Percentiles rank a stretch among this genome's conserved stretches.
Conservation (phyloP, 1,139 yeast species). For the Ogataea hybrid region DNA sequence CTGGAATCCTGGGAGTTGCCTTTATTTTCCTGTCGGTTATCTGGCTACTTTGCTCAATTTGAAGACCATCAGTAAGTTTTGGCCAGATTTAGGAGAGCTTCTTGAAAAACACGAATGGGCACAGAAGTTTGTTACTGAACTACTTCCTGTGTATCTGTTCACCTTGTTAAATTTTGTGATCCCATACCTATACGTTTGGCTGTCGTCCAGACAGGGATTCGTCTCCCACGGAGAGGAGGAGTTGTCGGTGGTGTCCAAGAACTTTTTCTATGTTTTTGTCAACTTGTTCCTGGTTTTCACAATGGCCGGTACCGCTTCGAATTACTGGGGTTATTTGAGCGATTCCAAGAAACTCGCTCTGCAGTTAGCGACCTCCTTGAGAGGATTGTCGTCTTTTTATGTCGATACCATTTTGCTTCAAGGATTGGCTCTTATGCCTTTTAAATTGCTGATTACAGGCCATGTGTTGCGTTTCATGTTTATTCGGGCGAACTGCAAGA, state of each 20-base stretch:
- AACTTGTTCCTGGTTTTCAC: constrained; percentile 77
- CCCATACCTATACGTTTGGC: constrained; percentile 67
- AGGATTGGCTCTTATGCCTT: constrained; percentile 78
- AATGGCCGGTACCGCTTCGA: constrained; percentile 76
- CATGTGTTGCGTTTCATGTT: constrained; percentile 61
- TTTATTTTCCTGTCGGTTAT: constrained; percentile 68
- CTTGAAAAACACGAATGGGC: constrained; percentile 64
- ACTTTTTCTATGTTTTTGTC: constrained; percentile 75
- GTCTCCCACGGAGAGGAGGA: constrained; percentile 77
- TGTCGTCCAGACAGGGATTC: constrained; percentile 68
- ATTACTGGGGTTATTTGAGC: constrained; percentile 71
- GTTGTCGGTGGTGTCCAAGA: constrained; percentile 68
- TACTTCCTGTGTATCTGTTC: constrained; percentile 73
- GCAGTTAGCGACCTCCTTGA: constrained; percentile 67
- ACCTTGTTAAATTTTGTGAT: constrained; percentile 63
- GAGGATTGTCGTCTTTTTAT: constrained; percentile 67
- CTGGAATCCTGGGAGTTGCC: constrained; percentile 60
- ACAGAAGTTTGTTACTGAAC: constrained; percentile 68
- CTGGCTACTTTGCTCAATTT: constrained; percentile 70
- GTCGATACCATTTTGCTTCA: constrained; percentile 72
- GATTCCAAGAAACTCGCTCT: constrained; percentile 75
- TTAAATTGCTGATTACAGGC: constrained; percentile 62
- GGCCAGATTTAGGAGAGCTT: constrained; percentile 69
- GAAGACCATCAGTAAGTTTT: constrained; percentile 66
- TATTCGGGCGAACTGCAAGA: constrained; percentile 54